Evolutionary conservation across 352 stramenopile genomes (phyloP).

Genomic region (Thraustochytrium striatum): DNA sequence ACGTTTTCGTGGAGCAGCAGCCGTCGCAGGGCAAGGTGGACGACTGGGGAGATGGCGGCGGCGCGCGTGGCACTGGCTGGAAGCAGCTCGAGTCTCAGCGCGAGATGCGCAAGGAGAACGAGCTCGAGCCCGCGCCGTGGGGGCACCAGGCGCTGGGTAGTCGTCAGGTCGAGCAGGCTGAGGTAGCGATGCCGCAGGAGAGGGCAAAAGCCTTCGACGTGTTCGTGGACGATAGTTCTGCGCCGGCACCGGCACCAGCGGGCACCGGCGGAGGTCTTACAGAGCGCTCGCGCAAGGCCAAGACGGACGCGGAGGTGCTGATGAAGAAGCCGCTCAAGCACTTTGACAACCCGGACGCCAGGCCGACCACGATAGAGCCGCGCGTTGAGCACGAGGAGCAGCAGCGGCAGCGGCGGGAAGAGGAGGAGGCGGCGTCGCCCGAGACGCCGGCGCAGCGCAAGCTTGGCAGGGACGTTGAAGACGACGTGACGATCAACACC

Average conservation of each 20-base stretch:
- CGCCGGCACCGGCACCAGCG: too few relatives aligned
- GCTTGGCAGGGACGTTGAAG: too few relatives aligned
- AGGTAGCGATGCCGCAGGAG: too few relatives aligned
- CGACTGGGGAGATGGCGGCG: slow-evolving; percentile 17
- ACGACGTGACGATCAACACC: slow-evolving; percentile 44
- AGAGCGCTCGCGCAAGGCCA: not conserved
- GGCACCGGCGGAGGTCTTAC: not conserved
- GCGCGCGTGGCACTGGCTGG: not conserved
- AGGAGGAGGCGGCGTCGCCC: not conserved
- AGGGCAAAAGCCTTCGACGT: slow-evolving; percentile 31
- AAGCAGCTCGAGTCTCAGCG: not conserved
- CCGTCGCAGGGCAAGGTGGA: not conserved
- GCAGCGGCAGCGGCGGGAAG: too few relatives aligned
- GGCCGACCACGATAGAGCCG: not conserved
- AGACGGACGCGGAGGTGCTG: slow-evolving; percentile 8
- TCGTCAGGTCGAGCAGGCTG: too few relatives aligned
- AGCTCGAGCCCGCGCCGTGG: slow-evolving; percentile 18
- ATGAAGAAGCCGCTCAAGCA: slow-evolving; percentile 40
- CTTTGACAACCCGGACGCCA: not conserved
- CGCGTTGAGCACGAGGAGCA: too few relatives aligned
- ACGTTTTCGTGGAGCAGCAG: slow-evolving; percentile 24
- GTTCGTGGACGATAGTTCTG: slow-evolving; percentile 33
- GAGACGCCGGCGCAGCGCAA: not conserved
- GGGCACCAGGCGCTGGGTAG: not conserved
- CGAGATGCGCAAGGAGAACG: slow-evolving; percentile 31